Base-by-base conservation (phyloP, 2,329 filamentous ascomycete genomes). In the Botryotinia globosa region DNA sequence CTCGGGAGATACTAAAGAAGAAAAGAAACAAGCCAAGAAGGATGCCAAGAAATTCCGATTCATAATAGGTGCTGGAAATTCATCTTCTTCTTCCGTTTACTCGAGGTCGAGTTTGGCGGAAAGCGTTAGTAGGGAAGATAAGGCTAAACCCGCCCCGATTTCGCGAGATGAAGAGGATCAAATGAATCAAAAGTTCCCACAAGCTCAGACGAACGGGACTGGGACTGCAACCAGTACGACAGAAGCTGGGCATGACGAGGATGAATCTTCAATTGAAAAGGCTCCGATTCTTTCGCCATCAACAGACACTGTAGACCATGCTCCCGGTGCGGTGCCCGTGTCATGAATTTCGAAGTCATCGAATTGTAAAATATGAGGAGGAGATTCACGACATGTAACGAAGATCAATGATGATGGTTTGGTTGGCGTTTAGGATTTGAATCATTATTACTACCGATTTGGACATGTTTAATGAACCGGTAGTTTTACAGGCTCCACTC, bases 1-100 rank as follows among this genome's bases (percentile, higher is more conserved):
- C 3, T 39, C 66, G 12, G 54, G 58, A 4, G 63, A 59, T 37
- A 68, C 48, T 1, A 69, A 63, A 48, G 70, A 72, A 54, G 72
- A 68, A n/a, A 39, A 66, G 9, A 73, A 74, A 44, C 63, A 75
- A 25, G 65, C 58, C n/a, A 67, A 72, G 51, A 75, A 72, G 54
- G 63, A 63, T 22, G 72, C 71, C 1, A 73, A 65, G 37, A 73
- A 72, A 48, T 77, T 76, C 39, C 72, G 74, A 37, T 72, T 77
- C 16, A 51, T 76, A 10, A 51, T 76, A 45, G 66, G 72, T 56
- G 75, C 75, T 29, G 64, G 63, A n/a, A 69, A 67, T 20, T 58
- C 62, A 0, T 68, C 70, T 18, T 59, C 63, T 16, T 67, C 48
- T 4, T 68, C 63, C 12, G 56, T 72, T 25, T 72, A 72, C 29